phyloP scores from a whole-genome alignment of 1,284 basidiomycete species.

The Ceratobasidium sp. region DNA sequence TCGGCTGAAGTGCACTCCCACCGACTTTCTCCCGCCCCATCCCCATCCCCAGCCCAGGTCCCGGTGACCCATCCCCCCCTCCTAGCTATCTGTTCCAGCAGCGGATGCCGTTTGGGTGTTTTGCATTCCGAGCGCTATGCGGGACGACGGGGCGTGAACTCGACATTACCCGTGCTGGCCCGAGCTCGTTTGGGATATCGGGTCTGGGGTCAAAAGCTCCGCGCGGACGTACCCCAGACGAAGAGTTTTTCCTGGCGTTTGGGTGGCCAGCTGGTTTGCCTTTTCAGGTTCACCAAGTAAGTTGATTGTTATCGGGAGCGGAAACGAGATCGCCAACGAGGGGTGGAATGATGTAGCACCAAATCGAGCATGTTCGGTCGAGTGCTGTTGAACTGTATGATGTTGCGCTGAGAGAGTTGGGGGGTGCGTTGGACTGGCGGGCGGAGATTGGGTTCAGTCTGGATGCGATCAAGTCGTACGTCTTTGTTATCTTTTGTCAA shows the following conservation, averaged over 20 bases:
- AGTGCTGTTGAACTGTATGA: constrained; percentile 21
- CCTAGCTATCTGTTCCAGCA: not conserved
- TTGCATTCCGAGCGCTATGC: constrained; percentile 2
- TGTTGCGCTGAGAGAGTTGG: constrained; percentile 11
- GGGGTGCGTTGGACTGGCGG: constrained; percentile 13
- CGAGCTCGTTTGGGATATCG: not conserved
- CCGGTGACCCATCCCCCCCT: not conserved
- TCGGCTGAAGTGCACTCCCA: not conserved
- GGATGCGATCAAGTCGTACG: constrained; percentile 6
- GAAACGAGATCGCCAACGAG: not conserved
- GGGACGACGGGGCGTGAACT: not conserved
- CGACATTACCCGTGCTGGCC: not conserved
- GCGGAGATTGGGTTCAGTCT: constrained; percentile 10
- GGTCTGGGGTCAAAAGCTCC: not conserved
- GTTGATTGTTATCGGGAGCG: not conserved
- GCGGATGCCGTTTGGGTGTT: constrained; percentile 22
- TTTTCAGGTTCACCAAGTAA: constrained; percentile 25
- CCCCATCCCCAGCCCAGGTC: not conserved
- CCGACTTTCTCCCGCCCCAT: not conserved
- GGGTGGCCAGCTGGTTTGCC: constrained; percentile 26
- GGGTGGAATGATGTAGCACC: constrained; percentile 11
- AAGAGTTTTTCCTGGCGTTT: constrained; percentile 25
- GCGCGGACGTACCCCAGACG: not conserved
- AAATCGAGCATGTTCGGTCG: constrained; percentile 20
- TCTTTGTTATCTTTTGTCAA: not conserved